Conservation (phyloP, 768 basidiomycete genomes). For the Holtermannia corniformis region DNA sequence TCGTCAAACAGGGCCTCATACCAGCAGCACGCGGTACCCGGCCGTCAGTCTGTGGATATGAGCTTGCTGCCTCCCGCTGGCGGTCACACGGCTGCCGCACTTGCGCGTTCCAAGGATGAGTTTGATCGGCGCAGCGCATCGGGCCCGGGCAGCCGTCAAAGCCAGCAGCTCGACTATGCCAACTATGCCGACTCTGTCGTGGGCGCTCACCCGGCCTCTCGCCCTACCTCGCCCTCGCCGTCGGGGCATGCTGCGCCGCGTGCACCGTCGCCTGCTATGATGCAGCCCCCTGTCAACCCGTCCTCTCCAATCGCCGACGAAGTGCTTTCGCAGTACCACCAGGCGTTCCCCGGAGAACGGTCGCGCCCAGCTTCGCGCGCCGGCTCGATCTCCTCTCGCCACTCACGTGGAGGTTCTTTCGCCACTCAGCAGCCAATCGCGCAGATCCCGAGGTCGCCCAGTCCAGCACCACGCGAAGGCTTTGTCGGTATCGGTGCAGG, state of each 20-base stretch:
- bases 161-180: slow-evolving; percentile 52
- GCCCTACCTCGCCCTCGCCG: slow-evolving; percentile 56
- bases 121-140: slow-evolving; percentile 36
- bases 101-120: slow-evolving; percentile 41
- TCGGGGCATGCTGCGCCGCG: slow-evolving; percentile 6
- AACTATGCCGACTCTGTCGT: slow-evolving; percentile 68
- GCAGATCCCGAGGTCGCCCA: slow-evolving; percentile 26
- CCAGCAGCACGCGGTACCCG: slow-evolving; percentile 11
- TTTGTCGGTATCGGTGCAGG: slow-evolving; percentile 72
- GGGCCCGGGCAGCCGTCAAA: slow-evolving; percentile 15
- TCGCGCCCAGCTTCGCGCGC: slow-evolving; percentile 30
- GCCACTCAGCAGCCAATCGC: slow-evolving; percentile 26
- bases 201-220: slow-evolving; percentile 65
- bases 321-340: slow-evolving; percentile 67
- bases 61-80: slow-evolving; percentile 34
- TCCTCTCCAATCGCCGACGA: slow-evolving; percentile 51
- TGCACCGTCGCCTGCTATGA: slow-evolving; percentile 52
- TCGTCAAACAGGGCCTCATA: slow-evolving; percentile 17
- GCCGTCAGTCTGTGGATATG: slow-evolving; percentile 22
- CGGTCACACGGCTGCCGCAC: slow-evolving; percentile 40
- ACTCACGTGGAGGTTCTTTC: slow-evolving; percentile 18
- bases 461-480: slow-evolving; percentile 45
- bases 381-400: slow-evolving; percentile 20
- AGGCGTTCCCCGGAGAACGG: slow-evolving; percentile 74
- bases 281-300: slow-evolving; percentile 51